These are phyloP conservation scores for Pleurotus giganteus DNA, from an alignment of 768 basidiomycete species.

Conservation along the genomic window DNA sequence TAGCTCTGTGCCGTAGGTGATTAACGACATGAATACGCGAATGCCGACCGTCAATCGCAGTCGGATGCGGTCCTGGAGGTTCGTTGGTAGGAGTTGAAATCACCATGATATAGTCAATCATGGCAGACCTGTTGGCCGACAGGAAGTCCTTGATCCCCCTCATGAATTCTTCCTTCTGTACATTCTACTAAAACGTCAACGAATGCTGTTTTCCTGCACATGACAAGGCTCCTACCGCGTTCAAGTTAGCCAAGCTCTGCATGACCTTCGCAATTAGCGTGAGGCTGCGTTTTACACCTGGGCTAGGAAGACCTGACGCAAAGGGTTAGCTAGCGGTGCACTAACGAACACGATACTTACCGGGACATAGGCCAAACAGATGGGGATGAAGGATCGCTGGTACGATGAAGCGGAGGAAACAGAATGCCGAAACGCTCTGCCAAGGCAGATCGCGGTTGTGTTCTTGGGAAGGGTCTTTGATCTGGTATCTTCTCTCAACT, in stretches of 20 bases:
- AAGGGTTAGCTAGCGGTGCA: constrained; percentile 11
- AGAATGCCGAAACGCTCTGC: constrained; percentile 87
- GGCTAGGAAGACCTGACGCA: constrained; percentile 58
- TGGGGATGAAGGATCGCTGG: constrained; percentile 90
- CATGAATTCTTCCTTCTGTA: constrained; percentile 83
- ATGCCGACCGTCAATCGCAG: constrained; percentile 37
- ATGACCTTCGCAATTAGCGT: constrained; percentile 88
- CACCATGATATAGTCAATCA: constrained; percentile 76
- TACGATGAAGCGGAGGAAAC: constrained; percentile 86
- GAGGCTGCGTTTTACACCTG: constrained; percentile 72
- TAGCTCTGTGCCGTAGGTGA: constrained; percentile 55
- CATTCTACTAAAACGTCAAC: constrained; percentile 34
- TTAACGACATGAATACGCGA: constrained; percentile 54
- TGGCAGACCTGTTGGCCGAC: constrained; percentile 56
- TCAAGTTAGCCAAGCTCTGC: constrained; percentile 85
- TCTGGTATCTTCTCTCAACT: constrained; percentile 64
- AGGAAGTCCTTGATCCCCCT: constrained; percentile 74
- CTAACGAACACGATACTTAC: constrained; percentile 35
- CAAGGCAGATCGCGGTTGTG: constrained; percentile 58
- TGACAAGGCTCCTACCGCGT: constrained; percentile 45
- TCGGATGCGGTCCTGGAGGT: constrained; percentile 21
- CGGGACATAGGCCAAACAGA: constrained; percentile 74
- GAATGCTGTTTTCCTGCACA: not conserved
- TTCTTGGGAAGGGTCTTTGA: constrained; percentile 37
- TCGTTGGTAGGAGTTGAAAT: constrained; percentile 59